phyloP scores from a whole-genome alignment of 1,284 basidiomycete species.

The Austroboletus olivaceoglutinosus region DNA sequence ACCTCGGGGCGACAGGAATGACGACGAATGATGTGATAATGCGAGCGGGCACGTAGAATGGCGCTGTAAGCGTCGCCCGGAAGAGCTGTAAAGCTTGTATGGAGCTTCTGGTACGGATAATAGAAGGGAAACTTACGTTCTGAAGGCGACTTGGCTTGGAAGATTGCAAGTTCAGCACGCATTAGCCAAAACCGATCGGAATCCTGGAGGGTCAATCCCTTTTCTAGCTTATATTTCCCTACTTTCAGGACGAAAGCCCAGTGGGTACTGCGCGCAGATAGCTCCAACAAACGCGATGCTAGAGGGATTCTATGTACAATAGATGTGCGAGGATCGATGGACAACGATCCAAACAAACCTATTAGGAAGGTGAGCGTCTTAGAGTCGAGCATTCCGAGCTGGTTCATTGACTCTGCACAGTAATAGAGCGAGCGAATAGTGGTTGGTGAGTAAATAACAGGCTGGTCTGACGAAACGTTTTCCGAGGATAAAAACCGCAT shows the following conservation, averaged over 20 bases:
- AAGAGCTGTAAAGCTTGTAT: slow-evolving; percentile 13
- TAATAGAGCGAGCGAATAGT: slow-evolving; percentile 39
- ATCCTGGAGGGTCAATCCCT: slow-evolving; percentile 23
- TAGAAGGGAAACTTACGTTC: slow-evolving; percentile 14
- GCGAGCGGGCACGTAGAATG: slow-evolving; percentile 20
- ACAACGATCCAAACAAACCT: slow-evolving; percentile 45
- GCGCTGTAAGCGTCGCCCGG: slow-evolving; percentile 6
- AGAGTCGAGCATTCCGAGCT: slow-evolving; percentile 29
- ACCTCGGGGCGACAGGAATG: slow-evolving; percentile 25
- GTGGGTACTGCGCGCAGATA: slow-evolving; percentile 21
- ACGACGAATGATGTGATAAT: slow-evolving; percentile 27
- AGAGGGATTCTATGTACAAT: slow-evolving; percentile 27
- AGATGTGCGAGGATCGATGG: slow-evolving; percentile 24
- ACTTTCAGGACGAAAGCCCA: slow-evolving; percentile 39
- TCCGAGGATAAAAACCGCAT: slow-evolving; percentile 27
- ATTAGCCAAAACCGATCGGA: slow-evolving; percentile 46
- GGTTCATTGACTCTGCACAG: slow-evolving; percentile 25
- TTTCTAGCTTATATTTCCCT: slow-evolving; percentile 29
- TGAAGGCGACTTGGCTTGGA: background rate
- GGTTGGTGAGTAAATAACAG: slow-evolving; percentile 27
- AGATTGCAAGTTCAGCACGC: slow-evolving; percentile 32
- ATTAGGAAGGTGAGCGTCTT: slow-evolving; percentile 38
- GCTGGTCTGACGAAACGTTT: slow-evolving; percentile 19
- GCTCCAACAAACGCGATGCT: slow-evolving; percentile 17
- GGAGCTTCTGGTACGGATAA: slow-evolving; percentile 6